These are phyloP conservation scores for Fusarium protoensiforme DNA, from an alignment of 2,329 filamentous ascomycete species.

Conservation along the genomic window DNA sequence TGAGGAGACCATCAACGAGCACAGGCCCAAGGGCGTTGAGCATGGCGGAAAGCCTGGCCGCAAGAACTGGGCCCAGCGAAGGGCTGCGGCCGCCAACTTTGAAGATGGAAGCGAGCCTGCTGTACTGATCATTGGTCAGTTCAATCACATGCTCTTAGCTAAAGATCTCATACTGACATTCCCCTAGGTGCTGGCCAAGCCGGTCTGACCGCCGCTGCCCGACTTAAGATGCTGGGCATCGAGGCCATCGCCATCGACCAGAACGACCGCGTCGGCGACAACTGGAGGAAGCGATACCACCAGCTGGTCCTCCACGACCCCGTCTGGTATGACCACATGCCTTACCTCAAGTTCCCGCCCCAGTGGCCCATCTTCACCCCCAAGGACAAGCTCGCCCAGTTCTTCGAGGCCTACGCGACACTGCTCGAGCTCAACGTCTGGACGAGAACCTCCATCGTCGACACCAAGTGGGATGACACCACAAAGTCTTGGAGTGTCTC, in stretches of 20 bases:
- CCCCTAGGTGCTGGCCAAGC: conserved; percentile 68
- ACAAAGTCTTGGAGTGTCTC: conserved; percentile 65
- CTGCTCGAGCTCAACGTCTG: conserved; percentile 77
- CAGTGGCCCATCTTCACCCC: conserved; percentile 78
- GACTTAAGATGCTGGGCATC: conserved; percentile 69
- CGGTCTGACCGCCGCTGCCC: conserved; percentile 67
- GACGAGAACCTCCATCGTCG: conserved; percentile 62
- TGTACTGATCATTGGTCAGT: conserved; percentile 70
- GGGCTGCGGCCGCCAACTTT: conserved; percentile 60
- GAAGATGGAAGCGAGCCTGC: conserved; percentile 60
- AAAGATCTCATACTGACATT: background rate
- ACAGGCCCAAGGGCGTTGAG: conserved; percentile 65
- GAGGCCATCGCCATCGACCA: conserved; percentile 68
- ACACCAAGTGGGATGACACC: conserved; percentile 61
- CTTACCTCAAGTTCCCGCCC: conserved; percentile 72
- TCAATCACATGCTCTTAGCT: rapidly evolving
- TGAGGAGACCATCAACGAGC: conserved; percentile 60
- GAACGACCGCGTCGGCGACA: conserved; percentile 69
- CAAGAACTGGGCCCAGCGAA: conserved; percentile 70
- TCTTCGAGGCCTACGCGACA: conserved; percentile 73
- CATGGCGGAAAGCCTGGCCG: conserved; percentile 63
- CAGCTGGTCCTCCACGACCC: conserved; percentile 77
- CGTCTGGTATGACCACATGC: conserved; percentile 70
- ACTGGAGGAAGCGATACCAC: conserved; percentile 72
- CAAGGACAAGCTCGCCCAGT: conserved; percentile 77